Base-by-base conservation (phyloP, 805 yeast species). In the Zygoascus flipseniorum region DNA sequence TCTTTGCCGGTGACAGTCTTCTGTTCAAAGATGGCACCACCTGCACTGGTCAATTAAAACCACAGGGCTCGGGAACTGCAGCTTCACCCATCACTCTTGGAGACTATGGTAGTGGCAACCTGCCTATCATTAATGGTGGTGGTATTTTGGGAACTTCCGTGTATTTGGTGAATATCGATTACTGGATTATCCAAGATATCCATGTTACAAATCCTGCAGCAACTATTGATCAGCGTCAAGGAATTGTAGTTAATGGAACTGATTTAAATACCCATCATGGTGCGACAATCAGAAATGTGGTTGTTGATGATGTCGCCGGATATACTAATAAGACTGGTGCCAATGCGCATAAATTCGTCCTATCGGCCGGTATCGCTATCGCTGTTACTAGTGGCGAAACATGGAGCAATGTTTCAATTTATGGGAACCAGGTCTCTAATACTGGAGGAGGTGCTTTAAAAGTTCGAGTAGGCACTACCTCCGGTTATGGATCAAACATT, bases 241-340 rank as follows among this genome's bases (percentile, higher is more conserved):
- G 50, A 14, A 32, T 48, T 16, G 20, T n/a, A 4, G 43, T 35
- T n/a, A 18, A 32, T 6, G 35, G n/a, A 10, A 39, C 32, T n/a
- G 50, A 48, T 37, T 20, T 8, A 10, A 32, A 35, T 31, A 16
- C 26, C 19, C 50, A 48, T 20, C 28, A 39, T 20, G 50, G 50
- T 14, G 16, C 35, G n/a, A 32, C 43, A 9, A 20, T 48, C 13
- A 19, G 20, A 37, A 19, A 48, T 31, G 43, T 37, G 9, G 44
- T 37, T 48, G 43, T 35, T 5, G 16, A n/a, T 26, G 50, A 48
- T 23, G 50, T 48, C 9, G 50, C 50, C n/a, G 50, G 50, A 16
- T 42, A 37, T 23, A 48, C 50, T 14, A 19, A 48, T 28, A 48
- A 48, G 44, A 31, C 43, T 16, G 37, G 43, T 8, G 31, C 32